Evolutionary conservation across 2,329 filamentous ascomycete species (phyloP).

Genomic region (Chaetomium olivaceum): DNA sequence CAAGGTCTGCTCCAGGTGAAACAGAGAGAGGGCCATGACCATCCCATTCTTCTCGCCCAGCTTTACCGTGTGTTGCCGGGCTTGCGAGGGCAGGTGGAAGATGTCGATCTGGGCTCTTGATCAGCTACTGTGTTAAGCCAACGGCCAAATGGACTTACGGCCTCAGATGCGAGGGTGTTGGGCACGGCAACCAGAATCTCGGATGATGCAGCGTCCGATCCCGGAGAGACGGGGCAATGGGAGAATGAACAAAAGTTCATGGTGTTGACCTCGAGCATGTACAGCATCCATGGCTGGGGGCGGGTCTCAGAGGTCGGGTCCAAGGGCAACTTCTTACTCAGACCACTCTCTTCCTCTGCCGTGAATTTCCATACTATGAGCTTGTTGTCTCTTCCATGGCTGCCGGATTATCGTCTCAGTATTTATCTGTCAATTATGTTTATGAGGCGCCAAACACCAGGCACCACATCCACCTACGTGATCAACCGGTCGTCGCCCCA

Average conservation of each 20-base stretch:
- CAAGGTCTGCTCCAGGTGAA: constrained; percentile 52
- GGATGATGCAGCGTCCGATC: constrained; percentile 32
- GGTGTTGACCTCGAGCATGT: constrained; percentile 83
- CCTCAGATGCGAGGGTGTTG: constrained; percentile 71
- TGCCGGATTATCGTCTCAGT: constrained; percentile 40
- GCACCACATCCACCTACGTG: constrained; percentile 60
- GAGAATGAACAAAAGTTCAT: constrained; percentile 93
- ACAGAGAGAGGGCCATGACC: constrained; percentile 79
- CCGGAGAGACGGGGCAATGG: constrained; percentile 46
- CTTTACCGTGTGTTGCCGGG: constrained; percentile 61
- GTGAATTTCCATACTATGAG: constrained; percentile 80
- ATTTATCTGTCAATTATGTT: no score
- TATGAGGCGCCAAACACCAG: no score
- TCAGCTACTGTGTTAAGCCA: constrained; percentile 14
- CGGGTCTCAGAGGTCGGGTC: constrained; percentile 54
- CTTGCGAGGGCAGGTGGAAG: constrained; percentile 75
- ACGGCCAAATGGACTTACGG: constrained; percentile 47
- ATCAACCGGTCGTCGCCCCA: constrained; percentile 76
- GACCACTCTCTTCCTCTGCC: constrained; percentile 57
- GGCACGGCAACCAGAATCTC: constrained; percentile 75
- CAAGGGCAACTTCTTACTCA: constrained; percentile 71
- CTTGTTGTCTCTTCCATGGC: constrained; percentile 87
- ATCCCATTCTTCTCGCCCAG: constrained; percentile 65
- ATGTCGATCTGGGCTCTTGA: constrained; percentile 66
- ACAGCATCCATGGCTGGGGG: constrained; percentile 78